phyloP scores from a whole-genome alignment of 2,329 filamentous ascomycete species.

The Diaporthe helianthi region DNA sequence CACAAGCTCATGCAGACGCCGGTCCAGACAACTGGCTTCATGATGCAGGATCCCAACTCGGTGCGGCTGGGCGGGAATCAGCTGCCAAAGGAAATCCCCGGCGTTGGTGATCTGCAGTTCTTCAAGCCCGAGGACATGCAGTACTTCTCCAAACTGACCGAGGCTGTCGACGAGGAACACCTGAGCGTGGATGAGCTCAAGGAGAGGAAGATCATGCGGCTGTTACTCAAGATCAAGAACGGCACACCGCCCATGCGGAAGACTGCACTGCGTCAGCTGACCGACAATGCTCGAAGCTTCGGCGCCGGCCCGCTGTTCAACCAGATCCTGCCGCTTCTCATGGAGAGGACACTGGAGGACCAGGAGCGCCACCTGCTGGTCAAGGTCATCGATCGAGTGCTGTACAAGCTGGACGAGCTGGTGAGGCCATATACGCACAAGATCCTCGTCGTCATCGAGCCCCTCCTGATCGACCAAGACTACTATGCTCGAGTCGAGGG shows the following conservation, averaged over 20 bases:
- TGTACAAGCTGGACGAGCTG: slow-evolving; percentile 97
- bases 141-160: slow-evolving; percentile 97
- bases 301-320: slow-evolving; percentile 94
- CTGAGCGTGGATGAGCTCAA: slow-evolving; percentile 95
- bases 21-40: slow-evolving; percentile 82
- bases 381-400: slow-evolving; percentile 97
- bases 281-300: slow-evolving; percentile 96
- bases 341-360: slow-evolving; percentile 98
- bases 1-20: slow-evolving; percentile 79
- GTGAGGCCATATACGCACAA: slow-evolving; percentile 98
- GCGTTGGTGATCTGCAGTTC: slow-evolving; percentile 94
- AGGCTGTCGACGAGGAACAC: slow-evolving; percentile 88
- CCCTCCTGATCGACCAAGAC: slow-evolving; percentile 98
- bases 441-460: slow-evolving; percentile 97
- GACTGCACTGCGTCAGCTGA: slow-evolving; percentile 94
- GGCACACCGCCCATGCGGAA: slow-evolving; percentile 98
- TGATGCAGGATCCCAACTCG: slow-evolving; percentile 96
- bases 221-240: slow-evolving; percentile 98
- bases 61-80: slow-evolving; percentile 84
- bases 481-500: slow-evolving; percentile 99
- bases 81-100: slow-evolving; percentile 92
- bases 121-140: slow-evolving; percentile 99
- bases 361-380: slow-evolving; percentile 97
- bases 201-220: slow-evolving; percentile 97
- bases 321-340: slow-evolving; percentile 93